Conservation (phyloP, 495 filamentous ascomycete species). For the Tuber brumale region DNA sequence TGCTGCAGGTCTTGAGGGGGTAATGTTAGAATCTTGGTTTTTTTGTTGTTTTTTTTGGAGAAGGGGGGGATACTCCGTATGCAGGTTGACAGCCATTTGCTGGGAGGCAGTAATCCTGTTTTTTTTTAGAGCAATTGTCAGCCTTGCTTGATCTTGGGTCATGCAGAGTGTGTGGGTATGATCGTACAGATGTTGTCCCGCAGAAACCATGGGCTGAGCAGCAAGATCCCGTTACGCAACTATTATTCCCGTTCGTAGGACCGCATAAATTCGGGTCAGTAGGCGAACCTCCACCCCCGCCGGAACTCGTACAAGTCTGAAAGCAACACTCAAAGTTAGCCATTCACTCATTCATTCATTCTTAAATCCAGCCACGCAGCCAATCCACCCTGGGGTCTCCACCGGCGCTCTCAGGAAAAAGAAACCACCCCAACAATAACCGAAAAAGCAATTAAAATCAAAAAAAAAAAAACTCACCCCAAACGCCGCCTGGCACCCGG, state of each 20-base stretch:
- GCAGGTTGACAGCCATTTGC: conserved; percentile 43
- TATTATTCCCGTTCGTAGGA: conserved; percentile 38
- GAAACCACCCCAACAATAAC: not conserved
- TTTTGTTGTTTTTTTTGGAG: not conserved
- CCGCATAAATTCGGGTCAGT: conserved; percentile 33
- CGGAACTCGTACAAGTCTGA: conserved; percentile 10
- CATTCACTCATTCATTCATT: not conserved
- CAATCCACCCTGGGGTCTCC: not conserved
- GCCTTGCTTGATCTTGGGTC: not conserved
- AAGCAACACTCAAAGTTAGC: not conserved
- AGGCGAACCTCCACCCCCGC: conserved; percentile 11
- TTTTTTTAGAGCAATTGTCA: not conserved
- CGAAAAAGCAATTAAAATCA: not conserved
- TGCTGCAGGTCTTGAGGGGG: not conserved
- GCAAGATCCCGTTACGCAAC: conserved; percentile 40
- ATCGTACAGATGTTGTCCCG: not conserved
- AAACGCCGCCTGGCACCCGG: conserved; percentile 47
- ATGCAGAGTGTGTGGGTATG: not conserved
- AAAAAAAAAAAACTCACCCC: conserved; percentile 15
- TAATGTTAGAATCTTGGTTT: not conserved
- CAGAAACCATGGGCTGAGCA: conserved; percentile 36
- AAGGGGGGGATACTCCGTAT: conserved; percentile 42
- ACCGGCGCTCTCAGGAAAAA: not conserved
- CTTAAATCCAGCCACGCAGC: not conserved
- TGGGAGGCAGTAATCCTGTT: conserved; percentile 43